These are phyloP conservation scores for Boletus rubropictus DNA, from an alignment of 768 basidiomycete species.

Conservation along the genomic window DNA sequence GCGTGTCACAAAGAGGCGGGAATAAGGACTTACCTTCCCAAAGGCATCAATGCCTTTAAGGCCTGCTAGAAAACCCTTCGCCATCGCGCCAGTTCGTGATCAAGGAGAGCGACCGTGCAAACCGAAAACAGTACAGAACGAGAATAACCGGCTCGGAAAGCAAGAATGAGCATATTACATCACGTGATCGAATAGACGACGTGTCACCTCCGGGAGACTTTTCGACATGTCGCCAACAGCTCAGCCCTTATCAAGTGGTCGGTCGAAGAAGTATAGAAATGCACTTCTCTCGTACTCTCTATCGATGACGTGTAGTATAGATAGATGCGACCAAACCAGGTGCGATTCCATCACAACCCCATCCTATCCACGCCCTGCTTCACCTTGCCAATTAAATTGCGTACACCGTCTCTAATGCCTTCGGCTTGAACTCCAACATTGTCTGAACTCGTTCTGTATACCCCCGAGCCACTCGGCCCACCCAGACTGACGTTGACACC, in stretches of 20 bases:
- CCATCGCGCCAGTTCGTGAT: constrained; percentile 43
- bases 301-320: background rate
- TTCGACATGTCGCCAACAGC: background rate
- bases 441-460: constrained; percentile 78
- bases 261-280: background rate
- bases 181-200: constrained; percentile 26
- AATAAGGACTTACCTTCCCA: constrained; percentile 70
- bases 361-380: constrained; percentile 75
- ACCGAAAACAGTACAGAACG: constrained; percentile 5
- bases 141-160: background rate
- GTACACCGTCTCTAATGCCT: constrained; percentile 83
- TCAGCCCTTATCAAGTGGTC: background rate
- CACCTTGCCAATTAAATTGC: constrained; percentile 82
- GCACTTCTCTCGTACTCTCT: background rate
- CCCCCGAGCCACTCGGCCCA: constrained; percentile 74
- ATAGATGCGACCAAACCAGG: background rate
- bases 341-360: constrained; percentile 24
- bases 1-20: constrained; percentile 5
- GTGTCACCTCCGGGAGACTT: constrained; percentile 15
- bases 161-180: background rate
- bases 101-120: constrained; percentile 12
- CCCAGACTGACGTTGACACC: constrained; percentile 92
- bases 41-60: constrained; percentile 97
- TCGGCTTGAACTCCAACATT: constrained; percentile 74
- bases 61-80: constrained; percentile 67